phyloP scores from a whole-genome alignment of 1,284 basidiomycete species.

The Exobasidium cylindrosporum region DNA sequence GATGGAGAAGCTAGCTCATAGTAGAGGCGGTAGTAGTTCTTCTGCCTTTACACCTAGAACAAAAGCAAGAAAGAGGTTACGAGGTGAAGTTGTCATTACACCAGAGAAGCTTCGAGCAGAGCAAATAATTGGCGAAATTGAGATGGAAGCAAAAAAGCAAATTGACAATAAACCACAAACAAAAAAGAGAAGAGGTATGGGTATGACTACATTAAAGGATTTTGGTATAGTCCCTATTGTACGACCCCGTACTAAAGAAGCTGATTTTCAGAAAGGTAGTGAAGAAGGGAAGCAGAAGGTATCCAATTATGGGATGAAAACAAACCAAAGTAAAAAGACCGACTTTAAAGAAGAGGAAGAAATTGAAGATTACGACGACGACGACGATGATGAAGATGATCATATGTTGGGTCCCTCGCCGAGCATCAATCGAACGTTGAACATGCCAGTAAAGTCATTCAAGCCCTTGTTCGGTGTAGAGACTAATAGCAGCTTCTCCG shows the following conservation, averaged over 20 bases:
- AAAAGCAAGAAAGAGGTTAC: conserved; percentile 40
- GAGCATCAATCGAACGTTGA: neutral
- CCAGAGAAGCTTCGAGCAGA: neutral
- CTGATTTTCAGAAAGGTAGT: neutral
- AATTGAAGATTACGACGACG: neutral
- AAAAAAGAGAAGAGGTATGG: neutral
- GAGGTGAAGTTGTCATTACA: conserved; percentile 37
- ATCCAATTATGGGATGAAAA: neutral
- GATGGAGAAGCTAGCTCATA: neutral
- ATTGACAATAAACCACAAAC: neutral
- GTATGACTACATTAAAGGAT: neutral
- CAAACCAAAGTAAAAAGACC: neutral
- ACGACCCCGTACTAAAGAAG: neutral
- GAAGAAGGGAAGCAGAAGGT: neutral
- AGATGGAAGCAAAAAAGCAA: neutral
- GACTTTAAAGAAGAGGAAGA: neutral
- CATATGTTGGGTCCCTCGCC: neutral
- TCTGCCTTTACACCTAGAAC: conserved; percentile 32
- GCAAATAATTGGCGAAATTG: neutral
- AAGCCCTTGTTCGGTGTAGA: neutral
- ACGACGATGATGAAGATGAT: conserved; percentile 7
- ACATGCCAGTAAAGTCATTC: neutral
- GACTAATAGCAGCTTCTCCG: neutral
- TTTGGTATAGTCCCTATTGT: conserved; percentile 1
- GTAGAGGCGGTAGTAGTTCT: neutral